Evolutionary conservation across 2,329 filamentous ascomycete genomes (phyloP), one percentile per base, ranked within the genome.

Genomic region (Periconia digitata): DNA sequence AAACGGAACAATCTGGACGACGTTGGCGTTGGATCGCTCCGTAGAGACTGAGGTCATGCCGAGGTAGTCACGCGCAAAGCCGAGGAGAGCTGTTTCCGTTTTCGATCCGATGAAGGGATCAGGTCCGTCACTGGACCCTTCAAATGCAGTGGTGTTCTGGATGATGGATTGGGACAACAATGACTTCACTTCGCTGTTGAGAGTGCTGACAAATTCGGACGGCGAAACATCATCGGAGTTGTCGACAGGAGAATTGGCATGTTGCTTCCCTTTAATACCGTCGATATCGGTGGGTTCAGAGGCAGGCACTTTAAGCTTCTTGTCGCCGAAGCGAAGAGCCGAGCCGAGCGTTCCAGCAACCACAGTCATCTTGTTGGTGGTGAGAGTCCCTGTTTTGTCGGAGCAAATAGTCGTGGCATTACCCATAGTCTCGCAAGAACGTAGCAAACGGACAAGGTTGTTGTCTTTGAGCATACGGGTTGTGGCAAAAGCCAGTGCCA

Each of bases 361-460:
- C 1, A 90, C 86, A 0, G 85, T 74, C 73, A 76, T 76, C 54
- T 74, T 74, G 64, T 76, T 76, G 41, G 63, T 71, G 24, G 68
- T 73, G 2, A 73, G 58, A 17, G 71, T 73, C 35, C 71, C 71
- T 6, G 71, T 73, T 43, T 73, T 73, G 62, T 87, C 89, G 3
- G 88, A 91, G 70, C 89, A 92, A 29, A 92, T 86, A 0, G 87
- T 87, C 2, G 83, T 86, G 22, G 83, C 83, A 58, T 87, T 87
- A 5, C 85, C 85, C 84, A 87, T 87, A 3, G 84, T 86, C 67
- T 88, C 85, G 63, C 84, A 87, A 49, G 85, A 85, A 49, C 83
- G 79, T 22, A 88, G 74, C 27, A 85, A 75, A 48, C 85, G 82
- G n/a, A 88, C 85, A 23, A 87, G 72, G 54, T 87, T 87, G 72